phyloP scores from a whole-genome alignment of 495 filamentous ascomycete genomes.

The Annulohypoxylon moriforme region DNA sequence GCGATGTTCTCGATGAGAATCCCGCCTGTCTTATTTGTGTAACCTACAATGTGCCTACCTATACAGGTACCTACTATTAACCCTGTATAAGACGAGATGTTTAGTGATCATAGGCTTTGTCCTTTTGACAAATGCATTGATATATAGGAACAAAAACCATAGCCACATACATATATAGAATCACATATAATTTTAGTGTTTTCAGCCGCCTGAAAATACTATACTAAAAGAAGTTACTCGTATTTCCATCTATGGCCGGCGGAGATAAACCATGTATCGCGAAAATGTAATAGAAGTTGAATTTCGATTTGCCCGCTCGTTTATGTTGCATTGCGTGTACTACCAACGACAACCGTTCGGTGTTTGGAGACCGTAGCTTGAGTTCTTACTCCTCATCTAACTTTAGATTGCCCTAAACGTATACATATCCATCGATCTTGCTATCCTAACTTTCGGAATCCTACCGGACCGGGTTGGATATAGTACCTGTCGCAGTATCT shows the following conservation, averaged over 20 bases:
- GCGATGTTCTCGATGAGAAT: not conserved
- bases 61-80: no score
- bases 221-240: not conserved
- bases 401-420: not conserved
- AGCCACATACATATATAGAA: not conserved
- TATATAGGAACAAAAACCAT: not conserved
- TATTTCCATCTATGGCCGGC: not conserved
- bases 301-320: not conserved
- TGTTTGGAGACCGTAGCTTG: not conserved
- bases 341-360: not conserved
- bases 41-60: no score
- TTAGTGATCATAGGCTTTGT: not conserved
- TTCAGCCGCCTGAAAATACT: not conserved
- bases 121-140: not conserved
- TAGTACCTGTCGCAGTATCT: no score
- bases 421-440: constrained; percentile 10
- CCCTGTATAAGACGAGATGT: not conserved
- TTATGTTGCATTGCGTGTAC: constrained; percentile 23
- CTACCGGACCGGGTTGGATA: not conserved
- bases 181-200: not conserved
- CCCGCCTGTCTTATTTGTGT: not conserved
- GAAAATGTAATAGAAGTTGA: not conserved
- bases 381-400: constrained; percentile 3
- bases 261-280: not conserved
- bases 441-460: constrained; percentile 11